Base-by-base conservation (phyloP, 116 monocot genomes). In the Papilionanthe hybrid region DNA sequence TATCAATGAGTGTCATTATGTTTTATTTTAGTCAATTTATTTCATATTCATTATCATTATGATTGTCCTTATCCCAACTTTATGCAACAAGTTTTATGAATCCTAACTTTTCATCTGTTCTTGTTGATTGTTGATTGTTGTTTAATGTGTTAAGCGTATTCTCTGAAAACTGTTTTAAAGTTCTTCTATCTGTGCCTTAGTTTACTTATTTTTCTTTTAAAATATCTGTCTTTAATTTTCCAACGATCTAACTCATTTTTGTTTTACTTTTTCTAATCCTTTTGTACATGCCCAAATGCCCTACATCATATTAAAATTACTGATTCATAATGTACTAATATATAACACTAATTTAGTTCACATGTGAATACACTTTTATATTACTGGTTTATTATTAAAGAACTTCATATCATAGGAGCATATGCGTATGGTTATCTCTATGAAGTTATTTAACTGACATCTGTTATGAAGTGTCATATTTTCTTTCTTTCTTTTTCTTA, bases 311-410 rank as follows among this genome's bases (percentile, higher is more conserved):
- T 60, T 60, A 25, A 22, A 22, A 60, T 60, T 60, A 53, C 17
- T 53, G 17, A 53, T 4, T 25, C 25, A 25, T 65, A 23, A 27
- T 27, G 0, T 65, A 27, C 65, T 27, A 65, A 25, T 65, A 65
- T 27, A 7, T 65, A 65, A 65, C 65, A 65, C 65, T 25, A 65
- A 65, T 65, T 65, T 65, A 25, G 27, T 65, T 65, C 65, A 65
- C 23, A 65, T 27, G 65, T 25, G 27, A 7, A 15, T 3, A 4
- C 27, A 27, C 65, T 65, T 65, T 65, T 0, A 25, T 65, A 65
- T 9, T 65, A 8, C 23, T 22, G 5, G 6, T 60, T 60, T 60
- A 5, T 60, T 60, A 57, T 60, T 60, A 25, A 22, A 2, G 23
- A 65, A 10, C 9, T 65, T 65, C 65, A 65, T 23, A 27, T 27